phyloP scores from a whole-genome alignment of 257 asterid genomes.

The Schizonepeta tenuifolia region DNA sequence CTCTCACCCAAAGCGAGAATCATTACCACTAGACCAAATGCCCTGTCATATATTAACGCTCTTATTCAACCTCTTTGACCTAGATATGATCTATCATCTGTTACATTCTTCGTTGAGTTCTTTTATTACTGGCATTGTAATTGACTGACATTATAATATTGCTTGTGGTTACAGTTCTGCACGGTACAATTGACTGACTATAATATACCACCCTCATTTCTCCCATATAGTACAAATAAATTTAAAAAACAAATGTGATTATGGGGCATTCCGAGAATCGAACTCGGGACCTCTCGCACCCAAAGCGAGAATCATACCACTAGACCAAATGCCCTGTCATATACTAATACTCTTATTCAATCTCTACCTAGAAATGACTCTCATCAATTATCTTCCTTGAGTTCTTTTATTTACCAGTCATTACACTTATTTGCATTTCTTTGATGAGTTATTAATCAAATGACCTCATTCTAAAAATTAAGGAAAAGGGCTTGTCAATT shows the following conservation, averaged over 20 bases:
- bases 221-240: neutral
- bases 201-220: neutral
- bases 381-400: neutral
- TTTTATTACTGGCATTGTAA: neutral
- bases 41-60: constrained; percentile 38
- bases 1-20: constrained; percentile 93
- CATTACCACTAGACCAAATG: constrained; percentile 95
- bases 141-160: neutral
- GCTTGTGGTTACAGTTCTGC: neutral
- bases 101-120: neutral
- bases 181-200: neutral
- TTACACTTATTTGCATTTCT: neutral
- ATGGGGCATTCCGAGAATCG: constrained; percentile 33
- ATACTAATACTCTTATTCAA: neutral
- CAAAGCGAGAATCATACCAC: constrained; percentile 41
- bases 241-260: neutral
- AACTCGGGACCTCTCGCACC: constrained; percentile 39
- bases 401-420: neutral
- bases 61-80: neutral
- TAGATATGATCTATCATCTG: neutral
- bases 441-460: neutral
- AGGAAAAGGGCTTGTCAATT: neutral
- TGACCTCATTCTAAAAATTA: neutral
- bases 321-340: constrained; percentile 35
- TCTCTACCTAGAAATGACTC: neutral